Percentiles rank a stretch among this genome's conserved stretches.
phyloP scores from a whole-genome alignment of 495 filamentous ascomycete genomes.

The Antarctomyces pellizariae region DNA sequence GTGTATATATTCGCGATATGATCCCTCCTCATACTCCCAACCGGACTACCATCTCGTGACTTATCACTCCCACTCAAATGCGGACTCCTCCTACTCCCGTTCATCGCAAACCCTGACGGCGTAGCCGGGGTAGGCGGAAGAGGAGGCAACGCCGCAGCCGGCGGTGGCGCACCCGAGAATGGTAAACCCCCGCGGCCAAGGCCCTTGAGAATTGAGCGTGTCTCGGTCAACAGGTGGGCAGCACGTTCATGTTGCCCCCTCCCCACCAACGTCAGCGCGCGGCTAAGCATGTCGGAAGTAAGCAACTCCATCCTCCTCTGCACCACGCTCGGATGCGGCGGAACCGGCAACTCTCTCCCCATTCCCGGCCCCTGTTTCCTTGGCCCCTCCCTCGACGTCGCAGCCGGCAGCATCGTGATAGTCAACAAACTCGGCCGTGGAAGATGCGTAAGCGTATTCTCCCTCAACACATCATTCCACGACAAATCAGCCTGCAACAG shows the following conservation, averaged over 20 bases:
- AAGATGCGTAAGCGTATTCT: slow-evolving; percentile 69
- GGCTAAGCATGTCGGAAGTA: slow-evolving; percentile 93
- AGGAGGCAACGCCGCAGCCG: slow-evolving; percentile 6
- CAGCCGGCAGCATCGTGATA: slow-evolving; percentile 89
- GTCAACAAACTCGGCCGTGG: slow-evolving; percentile 82
- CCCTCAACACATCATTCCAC: slow-evolving; percentile 85
- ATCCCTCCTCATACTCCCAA: no score
- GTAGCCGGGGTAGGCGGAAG: slow-evolving; percentile 17
- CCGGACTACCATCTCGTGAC: no score
- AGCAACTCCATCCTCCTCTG: slow-evolving; percentile 95
- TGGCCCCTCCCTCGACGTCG: slow-evolving; percentile 27
- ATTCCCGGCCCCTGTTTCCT: slow-evolving; percentile 29
- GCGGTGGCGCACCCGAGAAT: slow-evolving; percentile 15
- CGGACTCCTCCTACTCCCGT: no score
- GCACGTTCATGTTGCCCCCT: slow-evolving; percentile 84
- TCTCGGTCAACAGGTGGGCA: slow-evolving; percentile 76
- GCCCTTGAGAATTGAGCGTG: slow-evolving; percentile 83
- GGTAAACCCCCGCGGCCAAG: slow-evolving; percentile 88
- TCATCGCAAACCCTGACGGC: no score
- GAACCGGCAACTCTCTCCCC: slow-evolving; percentile 59
- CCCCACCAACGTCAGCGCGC: slow-evolving; percentile 76
- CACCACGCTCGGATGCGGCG: slow-evolving; percentile 85
- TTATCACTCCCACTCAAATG: no score
- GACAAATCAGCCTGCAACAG: slow-evolving; percentile 86
- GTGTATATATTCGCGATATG: no score